These are phyloP conservation scores for Punica granatum DNA, from an alignment of 345 rosid genomes.

Conservation along the genomic window DNA sequence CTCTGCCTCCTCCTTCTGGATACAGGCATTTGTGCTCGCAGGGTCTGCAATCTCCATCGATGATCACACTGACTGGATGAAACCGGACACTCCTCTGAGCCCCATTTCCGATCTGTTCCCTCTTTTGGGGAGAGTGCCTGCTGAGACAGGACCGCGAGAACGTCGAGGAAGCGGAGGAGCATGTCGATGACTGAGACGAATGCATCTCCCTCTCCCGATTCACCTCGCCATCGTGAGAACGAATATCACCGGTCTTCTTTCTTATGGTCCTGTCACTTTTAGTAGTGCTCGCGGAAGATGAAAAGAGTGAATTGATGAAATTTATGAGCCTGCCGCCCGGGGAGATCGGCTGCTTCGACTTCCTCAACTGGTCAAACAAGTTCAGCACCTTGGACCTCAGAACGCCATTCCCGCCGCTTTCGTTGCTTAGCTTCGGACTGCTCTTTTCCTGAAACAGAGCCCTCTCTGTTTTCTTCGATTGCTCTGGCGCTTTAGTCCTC, in stretches of 20 bases:
- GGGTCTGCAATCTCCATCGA: conserved; percentile 47
- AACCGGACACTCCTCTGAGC: conserved; percentile 57
- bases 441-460: not conserved
- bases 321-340: conserved; percentile 58
- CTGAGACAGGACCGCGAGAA: conserved; percentile 67
- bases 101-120: conserved; percentile 42
- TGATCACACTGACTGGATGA: conserved; percentile 58
- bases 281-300: conserved; percentile 6
- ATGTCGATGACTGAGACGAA: conserved; percentile 36
- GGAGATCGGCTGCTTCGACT: conserved; percentile 73
- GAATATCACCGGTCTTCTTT: conserved; percentile 11
- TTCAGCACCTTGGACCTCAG: conserved; percentile 40
- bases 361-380: conserved; percentile 44
- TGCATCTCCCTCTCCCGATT: conserved; percentile 20
- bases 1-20: conserved; percentile 6
- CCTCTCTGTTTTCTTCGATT: conserved; percentile 11
- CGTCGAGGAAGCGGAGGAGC: conserved; percentile 66
- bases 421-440: conserved; percentile 21
- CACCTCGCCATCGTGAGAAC: conserved; percentile 18
- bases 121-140: conserved; percentile 42
- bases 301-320: conserved; percentile 66
- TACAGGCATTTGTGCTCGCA: conserved; percentile 36
- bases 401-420: conserved; percentile 27
- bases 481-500: conserved; percentile 29
- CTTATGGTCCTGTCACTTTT: conserved; percentile 15